Conservation (phyloP, 495 filamentous ascomycete species). For the Xylaria acuta region DNA sequence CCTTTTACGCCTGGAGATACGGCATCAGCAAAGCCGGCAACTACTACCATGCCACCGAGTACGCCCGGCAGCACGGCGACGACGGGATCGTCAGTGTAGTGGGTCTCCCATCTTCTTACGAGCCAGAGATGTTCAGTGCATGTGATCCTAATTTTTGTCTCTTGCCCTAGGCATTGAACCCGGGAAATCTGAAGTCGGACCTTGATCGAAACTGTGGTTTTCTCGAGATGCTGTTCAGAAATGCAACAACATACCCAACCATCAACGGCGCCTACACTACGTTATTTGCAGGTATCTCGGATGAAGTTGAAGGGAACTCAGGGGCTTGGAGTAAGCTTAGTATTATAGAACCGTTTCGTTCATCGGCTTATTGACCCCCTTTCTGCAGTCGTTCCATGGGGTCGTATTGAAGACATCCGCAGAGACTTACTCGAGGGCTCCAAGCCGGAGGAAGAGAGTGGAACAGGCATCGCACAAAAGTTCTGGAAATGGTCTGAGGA, state of each 20-base stretch:
- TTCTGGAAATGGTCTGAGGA: conserved; percentile 54
- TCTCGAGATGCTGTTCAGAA: conserved; percentile 25
- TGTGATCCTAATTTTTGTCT: conserved; percentile 1
- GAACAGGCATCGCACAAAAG: conserved; percentile 45
- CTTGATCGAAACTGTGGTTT: conserved; percentile 30
- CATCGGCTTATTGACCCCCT: background rate
- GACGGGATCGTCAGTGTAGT: conserved; percentile 45
- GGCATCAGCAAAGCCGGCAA: conserved; percentile 53
- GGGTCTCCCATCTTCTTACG: conserved; percentile 24
- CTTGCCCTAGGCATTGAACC: conserved; percentile 41
- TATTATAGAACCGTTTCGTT: background rate
- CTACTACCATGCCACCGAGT: conserved; percentile 46
- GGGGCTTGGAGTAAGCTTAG: conserved; percentile 31
- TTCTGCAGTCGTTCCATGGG: conserved; percentile 47
- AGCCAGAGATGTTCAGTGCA: background rate
- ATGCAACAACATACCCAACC: conserved; percentile 15
- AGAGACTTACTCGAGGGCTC: conserved; percentile 43
- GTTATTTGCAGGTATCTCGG: conserved; percentile 46
- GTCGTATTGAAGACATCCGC: conserved; percentile 40
- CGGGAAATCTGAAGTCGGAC: conserved; percentile 50
- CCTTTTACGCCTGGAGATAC: conserved; percentile 39
- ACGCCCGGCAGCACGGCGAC: conserved; percentile 39
- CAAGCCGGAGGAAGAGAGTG: conserved; percentile 45
- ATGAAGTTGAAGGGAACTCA: conserved; percentile 36
- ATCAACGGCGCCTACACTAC: conserved; percentile 51